Base-by-base conservation (phyloP, 768 basidiomycete species). In the Xerocomellus amylosporus region DNA sequence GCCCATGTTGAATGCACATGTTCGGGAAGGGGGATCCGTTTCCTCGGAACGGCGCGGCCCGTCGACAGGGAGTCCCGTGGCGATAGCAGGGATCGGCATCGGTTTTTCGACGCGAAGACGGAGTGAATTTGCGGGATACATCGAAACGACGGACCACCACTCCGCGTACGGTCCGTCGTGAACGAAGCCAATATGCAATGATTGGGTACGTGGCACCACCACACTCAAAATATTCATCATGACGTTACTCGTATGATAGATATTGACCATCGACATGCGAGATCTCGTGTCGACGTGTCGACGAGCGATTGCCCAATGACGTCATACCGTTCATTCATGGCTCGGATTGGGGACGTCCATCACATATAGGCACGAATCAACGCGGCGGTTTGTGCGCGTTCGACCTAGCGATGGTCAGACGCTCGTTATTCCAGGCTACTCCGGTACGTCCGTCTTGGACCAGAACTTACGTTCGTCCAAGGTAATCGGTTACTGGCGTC, bases 291-390 rank as follows among this genome's bases (percentile, higher is more conserved):
- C 83, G 53, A 75, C 17, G 52, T 86, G 6, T 54, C 0, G 58
- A 59, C 10, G 78, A 77, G 2, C 73, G 75, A 22, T 73, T 88
- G 3, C 80, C 86, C 0, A 67, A 76, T 10, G 78, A 78, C 5
- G 67, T 79, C 14, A 74, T 86, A 24, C 46, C 71, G 5, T 74
- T 86, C 53, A 78, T 87, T 14, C 68, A 67, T 2, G 69, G 59
- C 0, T 70, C 80, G 0, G 85, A 88, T 59, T 88, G 39, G 84
- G 83, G 5, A 80, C 83, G 1, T 57, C 80, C 80, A 0, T 84
- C 85, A 1, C 85, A 86, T 59, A 59, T 85, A 8, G 86, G 86
- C 31, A 83, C 83, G 75, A 87, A 87, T 53, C 81, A 85, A 30
- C 82, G 86, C 5, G 84, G 82, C 4, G 86, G 86, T 86, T 85